A percentile compares a stretch with the other conserved stretches of the same genome.
phyloP scores from a whole-genome alignment of 345 rosid species.

The Heritiera fomes region DNA sequence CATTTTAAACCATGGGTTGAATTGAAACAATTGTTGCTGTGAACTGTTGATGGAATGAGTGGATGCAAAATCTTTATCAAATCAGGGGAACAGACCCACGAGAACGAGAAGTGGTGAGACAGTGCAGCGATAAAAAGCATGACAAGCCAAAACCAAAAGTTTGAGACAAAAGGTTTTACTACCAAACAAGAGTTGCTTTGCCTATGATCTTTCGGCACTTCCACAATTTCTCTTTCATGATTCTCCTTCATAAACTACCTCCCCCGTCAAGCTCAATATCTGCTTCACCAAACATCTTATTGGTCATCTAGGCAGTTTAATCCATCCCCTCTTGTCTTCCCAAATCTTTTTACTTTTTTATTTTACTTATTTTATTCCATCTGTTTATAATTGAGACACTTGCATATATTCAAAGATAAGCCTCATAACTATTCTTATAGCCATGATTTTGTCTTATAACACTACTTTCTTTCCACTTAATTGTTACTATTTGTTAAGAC shows the following conservation, averaged over 20 bases:
- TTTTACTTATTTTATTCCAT: background rate
- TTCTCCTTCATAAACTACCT: background rate
- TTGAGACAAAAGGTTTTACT: slow-evolving; percentile 9
- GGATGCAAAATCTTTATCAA: slow-evolving; percentile 8
- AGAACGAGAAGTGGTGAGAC: slow-evolving; percentile 10
- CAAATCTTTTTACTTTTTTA: background rate
- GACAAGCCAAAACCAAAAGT: slow-evolving; percentile 1
- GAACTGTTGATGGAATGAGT: slow-evolving; percentile 3
- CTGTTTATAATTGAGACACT: slow-evolving; percentile 11
- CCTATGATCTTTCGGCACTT: background rate
- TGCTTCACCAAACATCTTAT: slow-evolving; percentile 6
- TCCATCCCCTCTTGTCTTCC: background rate
- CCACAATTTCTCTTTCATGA: background rate
- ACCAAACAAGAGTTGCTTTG: slow-evolving; percentile 3
- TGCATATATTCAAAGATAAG: slow-evolving; percentile 12
- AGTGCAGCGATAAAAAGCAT: background rate
- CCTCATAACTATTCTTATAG: background rate
- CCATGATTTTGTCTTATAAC: background rate
- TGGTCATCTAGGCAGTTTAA: slow-evolving; percentile 17
- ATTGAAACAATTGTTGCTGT: background rate
- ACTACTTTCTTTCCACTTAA: slow-evolving; percentile 12
- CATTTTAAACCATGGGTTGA: too few species aligned
- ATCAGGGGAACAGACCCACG: slow-evolving; percentile 5
- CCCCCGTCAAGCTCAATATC: background rate
- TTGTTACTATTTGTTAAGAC: background rate